Base-by-base conservation (phyloP, 768 basidiomycete genomes). In the Collybia nuda region DNA sequence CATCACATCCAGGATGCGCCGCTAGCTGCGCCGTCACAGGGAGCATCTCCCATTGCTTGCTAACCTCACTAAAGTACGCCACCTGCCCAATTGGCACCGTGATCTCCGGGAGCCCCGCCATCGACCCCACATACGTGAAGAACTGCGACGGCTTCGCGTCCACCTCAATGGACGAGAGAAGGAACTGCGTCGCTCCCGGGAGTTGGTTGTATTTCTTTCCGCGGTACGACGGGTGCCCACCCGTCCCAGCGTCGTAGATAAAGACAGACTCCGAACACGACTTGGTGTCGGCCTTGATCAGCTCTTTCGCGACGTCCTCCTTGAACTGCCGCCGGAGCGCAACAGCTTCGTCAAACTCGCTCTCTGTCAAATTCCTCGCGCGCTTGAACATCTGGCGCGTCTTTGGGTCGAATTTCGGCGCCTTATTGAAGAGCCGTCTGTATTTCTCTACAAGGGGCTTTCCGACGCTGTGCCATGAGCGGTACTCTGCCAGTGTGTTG, bases 21-120 rank as follows among this genome's bases (percentile, higher is more conserved):
- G 67, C 68, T 37, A 73, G 37, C 58, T 73, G 70, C 47, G 69
- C 62, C n/a, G 67, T 59, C 45, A 71, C 68, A 46, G 71, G 71
- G 28, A 71, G 56, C 48, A 59, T 59, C 60, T 73, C 69, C 64
- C 62, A 64, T 47, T 59, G 51, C 50, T 61, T 57, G 36, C 60
- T 67, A 7, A 73, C 49, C 23, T 64, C 65, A 47, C 69, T 71
- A 41, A 54, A 63, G 62, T 73, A 73, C 48, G 45, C 39, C 19
- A 66, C 69, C 54, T 73, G 67, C 5, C 71, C 70, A 48, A 73
- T 52, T 5, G 71, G 71, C 11, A 72, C 54, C 8, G 68, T 71
- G 14, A 70, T 55, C 52, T 73, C 71, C 18, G 71, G 70, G 23
- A 71, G 54, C 28, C 65, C 69, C 3, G 59, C 70, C 69, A 71